These are phyloP conservation scores for Trichoderma hamatum DNA, from an alignment of 2,329 filamentous ascomycete genomes.

Conservation along the genomic window DNA sequence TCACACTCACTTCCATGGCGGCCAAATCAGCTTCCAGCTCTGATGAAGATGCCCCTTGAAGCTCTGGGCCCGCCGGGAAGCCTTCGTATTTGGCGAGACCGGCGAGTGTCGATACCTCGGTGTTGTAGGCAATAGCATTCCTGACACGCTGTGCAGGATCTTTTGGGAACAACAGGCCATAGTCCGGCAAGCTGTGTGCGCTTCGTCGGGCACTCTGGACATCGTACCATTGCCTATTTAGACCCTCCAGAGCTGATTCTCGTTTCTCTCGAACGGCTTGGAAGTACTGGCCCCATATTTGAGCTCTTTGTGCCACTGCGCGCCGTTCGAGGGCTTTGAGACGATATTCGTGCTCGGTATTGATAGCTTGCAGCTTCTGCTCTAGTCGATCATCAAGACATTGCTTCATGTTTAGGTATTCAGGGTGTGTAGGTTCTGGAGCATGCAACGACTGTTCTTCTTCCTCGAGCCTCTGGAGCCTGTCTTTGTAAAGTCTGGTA, in stretches of 20 bases:
- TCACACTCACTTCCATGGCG: slow-evolving; percentile 72
- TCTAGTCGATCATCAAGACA: slow-evolving; percentile 81
- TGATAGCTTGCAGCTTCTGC: slow-evolving; percentile 76
- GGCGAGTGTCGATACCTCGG: slow-evolving; percentile 87
- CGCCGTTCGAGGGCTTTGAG: slow-evolving; percentile 72
- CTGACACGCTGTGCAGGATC: slow-evolving; percentile 75
- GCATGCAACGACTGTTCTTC: slow-evolving; percentile 65
- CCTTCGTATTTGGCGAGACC: slow-evolving; percentile 94
- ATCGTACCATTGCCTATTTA: slow-evolving; percentile 89
- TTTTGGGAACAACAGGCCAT: slow-evolving; percentile 77
- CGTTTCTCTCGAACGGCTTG: slow-evolving; percentile 82
- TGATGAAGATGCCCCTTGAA: slow-evolving; percentile 69
- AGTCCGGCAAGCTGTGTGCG: slow-evolving; percentile 79
- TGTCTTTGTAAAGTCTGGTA: slow-evolving; percentile 82
- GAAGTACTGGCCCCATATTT: slow-evolving; percentile 88
- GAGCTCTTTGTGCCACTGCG: slow-evolving; percentile 78
- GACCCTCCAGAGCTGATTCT: slow-evolving; percentile 75
- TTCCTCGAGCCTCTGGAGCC: slow-evolving; percentile 76
- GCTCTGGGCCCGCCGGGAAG: slow-evolving; percentile 90
- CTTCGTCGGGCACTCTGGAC: slow-evolving; percentile 87
- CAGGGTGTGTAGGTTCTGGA: slow-evolving; percentile 76
- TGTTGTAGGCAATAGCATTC: slow-evolving; percentile 90
- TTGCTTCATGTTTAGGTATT: slow-evolving; percentile 87
- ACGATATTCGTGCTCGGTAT: slow-evolving; percentile 73
- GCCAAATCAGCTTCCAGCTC: slow-evolving; percentile 87